A percentile compares a stretch with the other conserved stretches of the same genome.
These are phyloP conservation scores for Psophocarpus tetragonolobus DNA, from an alignment of 306 rosid genomes.

Conservation along the genomic window DNA sequence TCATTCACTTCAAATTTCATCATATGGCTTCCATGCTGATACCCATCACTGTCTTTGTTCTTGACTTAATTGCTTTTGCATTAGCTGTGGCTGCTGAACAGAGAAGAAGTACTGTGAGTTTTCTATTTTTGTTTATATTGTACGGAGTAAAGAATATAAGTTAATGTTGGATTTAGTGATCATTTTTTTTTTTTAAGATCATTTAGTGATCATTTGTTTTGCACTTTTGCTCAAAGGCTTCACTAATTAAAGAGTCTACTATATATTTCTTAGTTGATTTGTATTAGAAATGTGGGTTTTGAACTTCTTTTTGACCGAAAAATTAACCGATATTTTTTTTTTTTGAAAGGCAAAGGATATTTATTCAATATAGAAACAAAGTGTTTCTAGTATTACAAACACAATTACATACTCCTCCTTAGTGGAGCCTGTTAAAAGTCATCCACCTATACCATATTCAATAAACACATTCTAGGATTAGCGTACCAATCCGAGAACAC, in stretches of 20 bases:
- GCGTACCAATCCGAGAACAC: too few relatives aligned
- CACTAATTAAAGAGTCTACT: background rate
- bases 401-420: too few relatives aligned
- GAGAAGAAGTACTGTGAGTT: constrained; percentile 90
- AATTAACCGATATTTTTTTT: too few relatives aligned
- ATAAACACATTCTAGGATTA: too few relatives aligned
- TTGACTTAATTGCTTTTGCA: constrained; percentile 82
- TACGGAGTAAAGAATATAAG: background rate
- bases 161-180: background rate
- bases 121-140: background rate
- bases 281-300: too few relatives aligned
- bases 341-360: too few relatives aligned
- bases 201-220: background rate
- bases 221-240: background rate
- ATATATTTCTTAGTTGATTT: background rate
- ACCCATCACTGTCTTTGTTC: constrained; percentile 54
- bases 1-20: constrained; percentile 37
- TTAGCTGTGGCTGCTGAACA: constrained; percentile 91
- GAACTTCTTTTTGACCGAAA: too few relatives aligned
- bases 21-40: constrained; percentile 93
- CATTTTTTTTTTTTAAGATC: too few relatives aligned
- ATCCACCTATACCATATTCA: too few relatives aligned
- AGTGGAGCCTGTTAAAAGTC: too few relatives aligned
- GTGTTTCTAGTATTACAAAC: too few relatives aligned
- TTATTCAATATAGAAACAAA: too few relatives aligned